A percentile compares a stretch with the other conserved stretches of the same genome.
Evolutionary conservation across 2,329 filamentous ascomycete genomes (phyloP).

Genomic region (Celoporthe dispersa): DNA sequence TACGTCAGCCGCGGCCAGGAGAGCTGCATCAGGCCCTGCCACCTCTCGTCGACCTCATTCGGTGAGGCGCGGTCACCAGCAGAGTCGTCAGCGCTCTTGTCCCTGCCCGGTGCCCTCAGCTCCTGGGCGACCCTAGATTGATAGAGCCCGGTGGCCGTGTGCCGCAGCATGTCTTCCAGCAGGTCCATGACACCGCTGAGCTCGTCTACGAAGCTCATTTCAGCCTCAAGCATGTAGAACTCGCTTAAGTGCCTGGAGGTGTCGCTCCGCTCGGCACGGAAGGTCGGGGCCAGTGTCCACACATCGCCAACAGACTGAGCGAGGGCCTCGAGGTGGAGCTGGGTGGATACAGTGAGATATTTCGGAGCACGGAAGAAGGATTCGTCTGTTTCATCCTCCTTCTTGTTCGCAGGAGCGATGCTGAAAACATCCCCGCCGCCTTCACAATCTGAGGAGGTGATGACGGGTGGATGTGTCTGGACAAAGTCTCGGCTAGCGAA

Average conservation of each 20-base stretch:
- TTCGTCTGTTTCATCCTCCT: slow-evolving; percentile 44
- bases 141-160: slow-evolving; percentile 47
- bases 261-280: slow-evolving; percentile 91
- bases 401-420: slow-evolving; percentile 52
- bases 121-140: slow-evolving; percentile 50
- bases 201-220: slow-evolving; percentile 77
- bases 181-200: slow-evolving; percentile 75
- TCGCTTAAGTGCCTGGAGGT: slow-evolving; percentile 93
- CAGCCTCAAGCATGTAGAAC: slow-evolving; percentile 98
- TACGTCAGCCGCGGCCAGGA: slow-evolving; percentile 86
- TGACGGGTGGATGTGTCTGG: slow-evolving; percentile 89
- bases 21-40: slow-evolving; percentile 65
- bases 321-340: slow-evolving; percentile 91
- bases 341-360: slow-evolving; percentile 93
- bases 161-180: slow-evolving; percentile 77
- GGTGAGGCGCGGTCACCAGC: slow-evolving; percentile 47
- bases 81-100: slow-evolving; percentile 30
- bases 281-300: slow-evolving; percentile 92
- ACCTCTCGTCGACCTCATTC: slow-evolving; percentile 66
- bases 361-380: slow-evolving; percentile 86
- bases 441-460: slow-evolving; percentile 97
- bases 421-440: slow-evolving; percentile 94
- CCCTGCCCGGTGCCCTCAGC: slow-evolving; percentile 39
- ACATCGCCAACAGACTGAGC: slow-evolving; percentile 87
- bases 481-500: slow-evolving; percentile 74